Percentiles rank a stretch among this genome's conserved stretches.
Evolutionary conservation across 2,329 filamentous ascomycete genomes (phyloP).

Genomic region (Colletotrichum cordylinicola): DNA sequence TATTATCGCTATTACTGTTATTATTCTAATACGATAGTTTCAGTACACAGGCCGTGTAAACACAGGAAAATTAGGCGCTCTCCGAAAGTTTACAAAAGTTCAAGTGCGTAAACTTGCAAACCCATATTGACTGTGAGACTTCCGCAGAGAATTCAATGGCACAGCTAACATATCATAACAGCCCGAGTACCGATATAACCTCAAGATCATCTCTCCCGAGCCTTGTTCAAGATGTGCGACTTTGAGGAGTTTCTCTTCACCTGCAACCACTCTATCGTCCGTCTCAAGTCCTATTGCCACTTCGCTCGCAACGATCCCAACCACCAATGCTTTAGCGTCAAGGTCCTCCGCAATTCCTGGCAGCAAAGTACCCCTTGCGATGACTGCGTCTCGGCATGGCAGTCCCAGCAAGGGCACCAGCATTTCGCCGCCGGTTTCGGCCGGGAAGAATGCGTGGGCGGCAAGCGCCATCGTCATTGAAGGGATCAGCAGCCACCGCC

Average conservation of each 20-base stretch:
- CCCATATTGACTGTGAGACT: neutral
- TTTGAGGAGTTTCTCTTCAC: slow-evolving; percentile 73
- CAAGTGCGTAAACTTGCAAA: neutral
- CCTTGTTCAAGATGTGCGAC: slow-evolving; percentile 64
- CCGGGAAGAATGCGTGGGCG: neutral
- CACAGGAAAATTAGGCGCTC: no score
- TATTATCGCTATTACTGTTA: no score
- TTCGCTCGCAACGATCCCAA: slow-evolving; percentile 74
- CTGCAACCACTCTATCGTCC: slow-evolving; percentile 66
- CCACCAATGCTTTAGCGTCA: slow-evolving; percentile 73
- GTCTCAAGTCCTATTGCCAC: slow-evolving; percentile 75
- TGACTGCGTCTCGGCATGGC: slow-evolving; percentile 40
- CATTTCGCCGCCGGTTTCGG: neutral
- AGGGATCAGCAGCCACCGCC: neutral
- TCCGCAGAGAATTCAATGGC: neutral
- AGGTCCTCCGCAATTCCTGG: slow-evolving; percentile 67
- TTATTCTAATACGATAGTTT: no score
- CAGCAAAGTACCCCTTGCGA: slow-evolving; percentile 61
- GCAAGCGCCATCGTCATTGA: neutral
- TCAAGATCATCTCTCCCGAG: neutral
- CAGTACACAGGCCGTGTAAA: no score
- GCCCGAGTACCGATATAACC: neutral
- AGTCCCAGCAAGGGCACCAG: neutral
- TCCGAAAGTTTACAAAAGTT: no score
- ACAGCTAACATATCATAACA: neutral